phyloP scores from a whole-genome alignment of 495 filamentous ascomycete genomes.

The Aspergillus bridgeri region DNA sequence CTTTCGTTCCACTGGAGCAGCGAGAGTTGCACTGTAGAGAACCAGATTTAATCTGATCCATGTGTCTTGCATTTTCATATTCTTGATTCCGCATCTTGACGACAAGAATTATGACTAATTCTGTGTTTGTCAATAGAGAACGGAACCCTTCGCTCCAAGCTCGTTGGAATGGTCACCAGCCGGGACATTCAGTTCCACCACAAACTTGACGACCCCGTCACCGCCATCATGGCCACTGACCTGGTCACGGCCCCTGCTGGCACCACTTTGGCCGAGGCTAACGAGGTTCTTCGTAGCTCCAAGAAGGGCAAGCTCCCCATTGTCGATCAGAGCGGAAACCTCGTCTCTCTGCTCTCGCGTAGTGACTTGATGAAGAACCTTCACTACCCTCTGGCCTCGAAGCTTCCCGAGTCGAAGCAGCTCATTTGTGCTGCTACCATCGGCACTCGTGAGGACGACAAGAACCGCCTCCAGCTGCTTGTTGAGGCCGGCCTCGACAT shows the following conservation, averaged over 20 bases:
- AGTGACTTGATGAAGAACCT: conserved; percentile 99
- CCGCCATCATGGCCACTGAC: conserved; percentile 91
- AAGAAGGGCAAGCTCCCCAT: conserved; percentile 99
- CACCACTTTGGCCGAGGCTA: conserved; percentile 83
- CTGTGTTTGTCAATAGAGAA: conserved; percentile 57
- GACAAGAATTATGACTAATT: conserved; percentile 27
- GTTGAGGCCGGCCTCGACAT: conserved; percentile 95
- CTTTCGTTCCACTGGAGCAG: conserved; percentile 99
- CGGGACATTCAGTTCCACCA: conserved; percentile 96
- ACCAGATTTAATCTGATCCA: conserved; percentile 47
- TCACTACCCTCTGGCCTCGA: conserved; percentile 93
- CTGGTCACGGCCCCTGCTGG: conserved; percentile 86
- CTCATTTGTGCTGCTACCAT: conserved; percentile 93
- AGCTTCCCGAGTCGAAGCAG: conserved; percentile 96
- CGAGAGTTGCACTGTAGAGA: conserved; percentile 80
- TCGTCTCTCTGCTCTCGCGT: conserved; percentile 91
- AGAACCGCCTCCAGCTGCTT: conserved; percentile 76
- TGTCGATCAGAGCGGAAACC: conserved; percentile 79
- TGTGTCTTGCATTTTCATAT: conserved; percentile 1
- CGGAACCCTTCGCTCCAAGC: conserved; percentile 88
- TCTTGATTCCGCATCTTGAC: conserved; percentile 8
- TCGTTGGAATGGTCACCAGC: conserved; percentile 94
- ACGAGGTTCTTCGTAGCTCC: conserved; percentile 85
- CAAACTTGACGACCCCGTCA: conserved; percentile 64
- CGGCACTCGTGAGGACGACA: conserved; percentile 90